phyloP scores from a whole-genome alignment of 257 asterid species.

The Misopates orontium region DNA sequence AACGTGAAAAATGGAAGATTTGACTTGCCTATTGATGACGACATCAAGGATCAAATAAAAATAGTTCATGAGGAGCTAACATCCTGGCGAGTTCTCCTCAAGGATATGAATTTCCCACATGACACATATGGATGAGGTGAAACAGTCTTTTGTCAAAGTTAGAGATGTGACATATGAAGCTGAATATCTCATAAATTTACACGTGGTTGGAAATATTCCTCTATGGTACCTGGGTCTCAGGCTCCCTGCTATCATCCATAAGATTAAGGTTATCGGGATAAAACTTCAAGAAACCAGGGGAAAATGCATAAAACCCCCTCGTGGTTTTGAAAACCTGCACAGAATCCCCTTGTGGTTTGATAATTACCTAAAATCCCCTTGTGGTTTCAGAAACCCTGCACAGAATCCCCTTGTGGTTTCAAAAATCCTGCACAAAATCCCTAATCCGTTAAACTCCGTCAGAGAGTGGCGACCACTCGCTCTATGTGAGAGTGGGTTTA shows the following conservation, averaged over 20 bases:
- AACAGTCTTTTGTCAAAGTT: background rate
- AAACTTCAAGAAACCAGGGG: background rate
- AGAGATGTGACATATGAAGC: background rate
- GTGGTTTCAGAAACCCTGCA: too few relatives aligned
- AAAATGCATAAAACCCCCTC: too few relatives aligned
- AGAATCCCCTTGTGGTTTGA: too few relatives aligned
- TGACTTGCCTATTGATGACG: background rate
- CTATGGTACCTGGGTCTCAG: slow-evolving; percentile 14
- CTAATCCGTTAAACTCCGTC: too few relatives aligned
- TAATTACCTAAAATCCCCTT: too few relatives aligned
- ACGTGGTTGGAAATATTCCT: background rate
- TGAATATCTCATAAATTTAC: slow-evolving; percentile 8
- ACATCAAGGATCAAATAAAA: background rate
- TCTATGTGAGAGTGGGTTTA: too few relatives aligned
- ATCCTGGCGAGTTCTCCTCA: background rate
- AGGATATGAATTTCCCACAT: background rate
- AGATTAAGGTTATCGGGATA: background rate
- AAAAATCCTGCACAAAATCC: too few relatives aligned
- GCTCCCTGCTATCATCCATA: background rate
- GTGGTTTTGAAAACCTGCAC: too few relatives aligned
- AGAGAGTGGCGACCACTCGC: too few relatives aligned
- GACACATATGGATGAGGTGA: background rate
- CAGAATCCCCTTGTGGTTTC: too few relatives aligned
- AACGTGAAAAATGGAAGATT: background rate
- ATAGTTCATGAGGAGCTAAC: background rate